Percentiles rank a stretch among this genome's conserved stretches.
phyloP scores from a whole-genome alignment of 352 stramenopile genomes.

The Phytophthora fragariae region DNA sequence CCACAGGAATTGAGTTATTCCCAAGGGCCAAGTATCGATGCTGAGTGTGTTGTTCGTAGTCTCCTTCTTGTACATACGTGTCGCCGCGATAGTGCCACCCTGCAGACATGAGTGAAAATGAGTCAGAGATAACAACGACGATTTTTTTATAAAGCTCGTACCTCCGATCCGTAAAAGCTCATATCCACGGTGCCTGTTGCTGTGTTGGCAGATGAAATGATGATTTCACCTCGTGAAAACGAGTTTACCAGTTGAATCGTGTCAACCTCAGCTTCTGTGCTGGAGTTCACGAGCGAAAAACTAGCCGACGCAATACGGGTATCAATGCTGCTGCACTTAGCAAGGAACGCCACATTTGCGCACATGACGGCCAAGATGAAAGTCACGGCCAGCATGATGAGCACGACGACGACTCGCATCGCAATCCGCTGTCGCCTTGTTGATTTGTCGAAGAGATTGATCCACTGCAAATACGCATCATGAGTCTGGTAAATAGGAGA shows the following conservation, averaged over 20 bases:
- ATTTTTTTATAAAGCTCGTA: constrained; percentile 16
- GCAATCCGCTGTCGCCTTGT: constrained; percentile 68
- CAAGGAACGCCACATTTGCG: constrained; percentile 71
- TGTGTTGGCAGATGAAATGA: constrained; percentile 30
- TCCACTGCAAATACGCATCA: constrained; percentile 46
- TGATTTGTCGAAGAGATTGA: constrained; percentile 62
- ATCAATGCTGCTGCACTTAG: constrained; percentile 75
- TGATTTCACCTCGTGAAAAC: constrained; percentile 54
- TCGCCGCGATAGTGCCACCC: constrained; percentile 10
- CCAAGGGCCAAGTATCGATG: constrained; percentile 40
- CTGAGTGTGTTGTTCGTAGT: constrained; percentile 35
- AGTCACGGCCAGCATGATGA: constrained; percentile 55
- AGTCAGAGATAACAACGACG: not conserved
- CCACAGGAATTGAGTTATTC: constrained; percentile 65
- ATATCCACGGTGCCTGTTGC: constrained; percentile 43
- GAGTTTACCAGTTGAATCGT: constrained; percentile 45
- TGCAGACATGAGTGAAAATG: constrained; percentile 20
- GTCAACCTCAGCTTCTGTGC: constrained; percentile 10
- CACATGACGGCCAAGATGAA: constrained; percentile 68
- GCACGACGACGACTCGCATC: constrained; percentile 61
- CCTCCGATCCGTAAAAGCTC: constrained; percentile 55
- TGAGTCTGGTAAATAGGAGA: no score
- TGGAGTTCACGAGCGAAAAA: constrained; percentile 47
- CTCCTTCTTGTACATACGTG: constrained; percentile 43
- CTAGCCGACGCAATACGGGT: constrained; percentile 52